Conservation (phyloP, 1,139 yeast species). For the Magnusiomyces sp. region DNA sequence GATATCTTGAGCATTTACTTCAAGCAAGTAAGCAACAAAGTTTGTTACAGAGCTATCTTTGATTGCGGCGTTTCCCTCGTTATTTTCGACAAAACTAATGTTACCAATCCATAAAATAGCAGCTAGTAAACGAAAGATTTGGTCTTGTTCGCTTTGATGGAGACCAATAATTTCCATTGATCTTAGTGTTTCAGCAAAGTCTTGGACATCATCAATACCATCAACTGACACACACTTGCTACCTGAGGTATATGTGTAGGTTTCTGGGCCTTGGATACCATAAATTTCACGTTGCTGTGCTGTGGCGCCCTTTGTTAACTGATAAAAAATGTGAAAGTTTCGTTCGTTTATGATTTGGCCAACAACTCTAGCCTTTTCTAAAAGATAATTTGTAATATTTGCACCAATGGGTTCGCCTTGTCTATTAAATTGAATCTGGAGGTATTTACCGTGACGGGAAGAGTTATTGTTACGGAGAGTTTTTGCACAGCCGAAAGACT, state of each 20-base stretch:
- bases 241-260: constrained; percentile 80
- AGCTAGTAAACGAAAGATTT: constrained; percentile 77
- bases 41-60: constrained; percentile 83
- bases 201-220: constrained; percentile 75
- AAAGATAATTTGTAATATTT: constrained; percentile 85
- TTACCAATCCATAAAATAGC: constrained; percentile 93
- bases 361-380: constrained; percentile 94
- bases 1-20: constrained; percentile 63
- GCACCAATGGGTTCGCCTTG: constrained; percentile 89
- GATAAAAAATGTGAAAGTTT: constrained; percentile 95
- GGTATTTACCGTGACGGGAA: constrained; percentile 94
- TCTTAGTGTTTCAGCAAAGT: constrained; percentile 67
- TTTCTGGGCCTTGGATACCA: constrained; percentile 91
- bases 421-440: constrained; percentile 80
- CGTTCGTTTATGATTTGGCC: constrained; percentile 88
- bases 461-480: constrained; percentile 93
- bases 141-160: constrained; percentile 73
- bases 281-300: constrained; percentile 71
- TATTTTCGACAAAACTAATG: constrained; percentile 71
- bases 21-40: constrained; percentile 85
- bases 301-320: constrained; percentile 85
- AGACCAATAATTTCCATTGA: constrained; percentile 91
- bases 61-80: constrained; percentile 72
- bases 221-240: constrained; percentile 81
- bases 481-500: constrained; percentile 97